Conservation (phyloP, 139 green algal species). For the Desmodesmus armatus region DNA sequence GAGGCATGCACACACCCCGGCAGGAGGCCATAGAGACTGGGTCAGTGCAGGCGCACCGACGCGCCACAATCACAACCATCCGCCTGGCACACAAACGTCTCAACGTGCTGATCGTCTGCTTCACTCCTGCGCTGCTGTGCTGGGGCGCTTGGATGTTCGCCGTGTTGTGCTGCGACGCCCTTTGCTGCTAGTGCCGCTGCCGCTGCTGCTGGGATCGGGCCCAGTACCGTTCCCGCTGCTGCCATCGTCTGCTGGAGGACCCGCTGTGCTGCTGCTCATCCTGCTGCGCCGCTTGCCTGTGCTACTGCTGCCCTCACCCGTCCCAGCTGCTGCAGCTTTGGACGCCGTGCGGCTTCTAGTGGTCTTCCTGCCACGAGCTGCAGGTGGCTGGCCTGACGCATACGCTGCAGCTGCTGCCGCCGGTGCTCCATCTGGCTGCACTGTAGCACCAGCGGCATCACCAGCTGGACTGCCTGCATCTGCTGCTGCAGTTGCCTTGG, state of each 20-base stretch:
- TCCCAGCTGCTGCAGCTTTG: constrained; percentile 13
- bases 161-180: too few species aligned
- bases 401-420: background rate
- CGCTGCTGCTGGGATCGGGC: background rate
- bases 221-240: background rate
- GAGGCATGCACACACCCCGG: too few species aligned
- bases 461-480: background rate
- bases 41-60: too few species aligned
- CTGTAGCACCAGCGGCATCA: background rate
- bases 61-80: too few species aligned
- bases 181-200: background rate
- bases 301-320: background rate
- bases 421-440: background rate
- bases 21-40: too few species aligned
- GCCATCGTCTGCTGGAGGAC: too few species aligned
- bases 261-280: background rate
- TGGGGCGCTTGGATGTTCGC: too few species aligned
- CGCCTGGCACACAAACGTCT: too few species aligned
- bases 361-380: background rate
- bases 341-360: constrained; percentile 18
- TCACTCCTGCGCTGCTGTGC: too few species aligned
- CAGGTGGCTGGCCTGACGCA: background rate
- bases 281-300: constrained; percentile 10
- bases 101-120: too few species aligned
- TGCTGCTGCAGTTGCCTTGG: background rate